Conservation (phyloP, 176 grass and related monocot species). For the Triticum monococcum region DNA sequence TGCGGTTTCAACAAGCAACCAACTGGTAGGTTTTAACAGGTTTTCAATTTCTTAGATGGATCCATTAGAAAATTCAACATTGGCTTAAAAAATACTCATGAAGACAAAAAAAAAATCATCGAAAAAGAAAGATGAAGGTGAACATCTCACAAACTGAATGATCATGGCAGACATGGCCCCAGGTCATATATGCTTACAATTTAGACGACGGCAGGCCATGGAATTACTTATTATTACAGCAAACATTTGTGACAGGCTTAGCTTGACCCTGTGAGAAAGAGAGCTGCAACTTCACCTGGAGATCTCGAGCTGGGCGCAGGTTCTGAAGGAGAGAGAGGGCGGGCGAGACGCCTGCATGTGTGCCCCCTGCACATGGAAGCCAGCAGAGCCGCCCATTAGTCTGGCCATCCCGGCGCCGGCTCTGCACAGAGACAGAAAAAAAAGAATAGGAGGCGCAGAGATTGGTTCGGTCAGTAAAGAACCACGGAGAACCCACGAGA, state of each 20-base stretch:
- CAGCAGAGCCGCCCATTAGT: slow-evolving; percentile 49
- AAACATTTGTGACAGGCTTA: not conserved
- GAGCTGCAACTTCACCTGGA: slow-evolving; percentile 46
- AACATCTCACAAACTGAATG: too few relatives aligned
- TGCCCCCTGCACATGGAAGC: slow-evolving; percentile 50
- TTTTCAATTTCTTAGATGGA: not conserved
- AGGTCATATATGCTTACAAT: not conserved
- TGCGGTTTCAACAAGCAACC: not conserved
- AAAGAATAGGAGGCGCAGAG: not conserved
- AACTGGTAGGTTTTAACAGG: not conserved
- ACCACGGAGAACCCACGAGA: not conserved
- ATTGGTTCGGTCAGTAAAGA: not conserved
- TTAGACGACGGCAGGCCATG: not conserved
- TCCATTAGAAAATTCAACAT: not conserved
- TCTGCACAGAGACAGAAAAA: slow-evolving; percentile 6
- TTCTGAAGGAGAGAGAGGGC: slow-evolving; percentile 41
- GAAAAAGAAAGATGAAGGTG: not conserved
- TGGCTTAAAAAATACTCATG: too few relatives aligned
- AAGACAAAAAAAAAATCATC: not conserved
- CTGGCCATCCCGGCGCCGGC: slow-evolving; percentile 36
- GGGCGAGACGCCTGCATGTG: slow-evolving; percentile 50
- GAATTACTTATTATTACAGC: not conserved
- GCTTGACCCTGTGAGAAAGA: not conserved
- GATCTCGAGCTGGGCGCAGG: slow-evolving; percentile 42
- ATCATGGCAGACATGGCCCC: not conserved